A percentile compares a stretch with the other conserved stretches of the same genome.
These are phyloP conservation scores for Kalaharituber pfeilii DNA, from an alignment of 2,329 filamentous ascomycete genomes.

Conservation along the genomic window DNA sequence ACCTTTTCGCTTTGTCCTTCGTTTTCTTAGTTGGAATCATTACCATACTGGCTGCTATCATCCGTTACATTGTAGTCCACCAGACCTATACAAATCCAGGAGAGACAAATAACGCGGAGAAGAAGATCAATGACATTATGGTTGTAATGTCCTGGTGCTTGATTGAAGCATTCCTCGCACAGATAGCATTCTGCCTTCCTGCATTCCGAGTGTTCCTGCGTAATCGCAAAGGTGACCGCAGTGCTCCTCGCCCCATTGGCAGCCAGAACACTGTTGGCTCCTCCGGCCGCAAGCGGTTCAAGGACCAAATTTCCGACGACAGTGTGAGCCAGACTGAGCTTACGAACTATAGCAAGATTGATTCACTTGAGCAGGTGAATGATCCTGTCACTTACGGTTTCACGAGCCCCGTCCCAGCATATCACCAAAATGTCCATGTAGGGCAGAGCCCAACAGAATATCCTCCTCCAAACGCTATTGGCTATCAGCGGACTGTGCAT, in stretches of 20 bases:
- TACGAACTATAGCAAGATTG: no score
- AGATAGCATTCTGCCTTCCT: slow-evolving; percentile 10
- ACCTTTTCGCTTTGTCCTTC: slow-evolving; percentile 10
- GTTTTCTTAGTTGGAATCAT: slow-evolving; percentile 10
- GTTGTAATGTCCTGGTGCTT: slow-evolving; percentile 7
- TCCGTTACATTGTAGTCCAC: slow-evolving; percentile 8
- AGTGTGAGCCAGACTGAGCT: no score
- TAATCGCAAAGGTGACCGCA: background rate
- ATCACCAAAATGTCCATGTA: no score
- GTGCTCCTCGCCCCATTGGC: background rate
- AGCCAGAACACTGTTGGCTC: background rate
- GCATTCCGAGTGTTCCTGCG: background rate
- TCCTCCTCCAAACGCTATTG: no score
- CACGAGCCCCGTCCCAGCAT: no score
- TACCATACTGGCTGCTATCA: slow-evolving; percentile 8
- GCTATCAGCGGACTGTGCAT: no score
- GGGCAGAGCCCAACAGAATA: no score
- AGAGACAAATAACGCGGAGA: slow-evolving; percentile 1
- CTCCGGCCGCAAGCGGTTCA: background rate
- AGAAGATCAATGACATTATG: slow-evolving; percentile 11
- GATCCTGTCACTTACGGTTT: no score
- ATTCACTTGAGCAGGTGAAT: no score
- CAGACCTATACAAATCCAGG: slow-evolving; percentile 2
- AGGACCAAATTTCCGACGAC: no score
- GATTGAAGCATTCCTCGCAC: slow-evolving; percentile 5